Conservation (phyloP, 2,329 filamentous ascomycete genomes). For the Chaetomiaceae sp. region DNA sequence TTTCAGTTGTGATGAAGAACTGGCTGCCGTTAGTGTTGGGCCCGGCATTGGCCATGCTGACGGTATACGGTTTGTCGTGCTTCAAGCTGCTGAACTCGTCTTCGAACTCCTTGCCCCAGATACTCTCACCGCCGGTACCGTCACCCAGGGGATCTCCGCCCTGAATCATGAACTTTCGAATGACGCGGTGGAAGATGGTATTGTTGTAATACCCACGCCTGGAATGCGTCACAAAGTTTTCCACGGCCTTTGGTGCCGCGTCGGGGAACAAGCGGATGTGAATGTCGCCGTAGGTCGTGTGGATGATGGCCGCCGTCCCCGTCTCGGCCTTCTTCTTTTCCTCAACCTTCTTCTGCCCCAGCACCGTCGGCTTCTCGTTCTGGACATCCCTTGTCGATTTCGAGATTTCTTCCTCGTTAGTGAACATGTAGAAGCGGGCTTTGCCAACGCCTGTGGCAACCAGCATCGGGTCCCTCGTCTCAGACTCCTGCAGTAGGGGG, state of each 20-base stretch:
- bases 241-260: constrained; percentile 87
- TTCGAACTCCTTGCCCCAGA: constrained; percentile 88
- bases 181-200: constrained; percentile 95
- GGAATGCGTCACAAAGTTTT: constrained; percentile 94
- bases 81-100: constrained; percentile 89
- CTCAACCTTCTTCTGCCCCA: constrained; percentile 53
- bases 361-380: constrained; percentile 80
- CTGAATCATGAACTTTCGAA: constrained; percentile 98
- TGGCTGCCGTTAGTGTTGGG: constrained; percentile 94
- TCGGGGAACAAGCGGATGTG: constrained; percentile 89
- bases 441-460: constrained; percentile 80
- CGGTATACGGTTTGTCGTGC: constrained; percentile 93
- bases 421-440: constrained; percentile 96
- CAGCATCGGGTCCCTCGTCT: constrained; percentile 84
- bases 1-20: constrained; percentile 98
- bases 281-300: constrained; percentile 93
- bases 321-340: constrained; percentile 63
- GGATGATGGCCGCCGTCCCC: constrained; percentile 76
- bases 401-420: constrained; percentile 77
- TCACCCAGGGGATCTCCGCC: constrained; percentile 80
- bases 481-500: constrained; percentile 86
- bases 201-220: constrained; percentile 94
- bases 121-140: constrained; percentile 84
- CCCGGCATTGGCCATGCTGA: constrained; percentile 97
- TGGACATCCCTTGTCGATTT: constrained; percentile 86